Percentiles rank a stretch among this genome's conserved stretches.
Conservation (phyloP, 352 stramenopile genomes). For the Saprolegnia diclina region DNA sequence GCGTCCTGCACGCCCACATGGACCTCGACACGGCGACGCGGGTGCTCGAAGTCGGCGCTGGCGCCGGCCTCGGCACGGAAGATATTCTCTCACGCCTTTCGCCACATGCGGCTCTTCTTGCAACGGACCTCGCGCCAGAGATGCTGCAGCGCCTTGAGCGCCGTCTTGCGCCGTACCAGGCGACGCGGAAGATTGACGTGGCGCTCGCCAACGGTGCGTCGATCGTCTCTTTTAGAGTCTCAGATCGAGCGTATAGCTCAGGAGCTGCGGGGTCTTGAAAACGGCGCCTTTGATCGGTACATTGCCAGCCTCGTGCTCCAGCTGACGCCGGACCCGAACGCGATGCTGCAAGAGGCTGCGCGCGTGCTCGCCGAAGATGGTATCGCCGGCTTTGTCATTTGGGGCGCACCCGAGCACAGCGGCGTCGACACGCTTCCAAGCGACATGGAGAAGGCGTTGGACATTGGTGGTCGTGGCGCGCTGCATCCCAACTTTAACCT, state of each 20-base stretch:
- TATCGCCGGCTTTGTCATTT: constrained; percentile 48
- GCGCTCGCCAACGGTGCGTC: constrained; percentile 36
- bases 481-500: constrained; percentile 36
- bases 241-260: constrained; percentile 16
- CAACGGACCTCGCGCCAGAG: constrained; percentile 41
- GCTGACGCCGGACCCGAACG: constrained; percentile 40
- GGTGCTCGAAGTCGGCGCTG: constrained; percentile 47
- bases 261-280: constrained; percentile 33
- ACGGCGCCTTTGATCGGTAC: constrained; percentile 39
- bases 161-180: constrained; percentile 29
- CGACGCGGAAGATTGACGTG: constrained; percentile 33
- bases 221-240: constrained; percentile 9
- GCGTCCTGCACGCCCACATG: constrained; percentile 45
- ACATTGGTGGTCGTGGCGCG: constrained; percentile 31
- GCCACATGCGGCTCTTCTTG: constrained; percentile 28
- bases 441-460: constrained; percentile 14
- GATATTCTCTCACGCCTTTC: constrained; percentile 34
- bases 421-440: background rate
- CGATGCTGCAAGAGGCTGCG: constrained; percentile 38
- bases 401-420: constrained; percentile 39
- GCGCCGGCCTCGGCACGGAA: constrained; percentile 39
- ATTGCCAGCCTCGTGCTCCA: constrained; percentile 47
- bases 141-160: constrained; percentile 41
- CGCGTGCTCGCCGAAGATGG: constrained; percentile 38
- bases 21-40: constrained; percentile 36